phyloP scores from a whole-genome alignment of 2,329 filamentous ascomycete genomes.

The Beauveria brongniartii region DNA sequence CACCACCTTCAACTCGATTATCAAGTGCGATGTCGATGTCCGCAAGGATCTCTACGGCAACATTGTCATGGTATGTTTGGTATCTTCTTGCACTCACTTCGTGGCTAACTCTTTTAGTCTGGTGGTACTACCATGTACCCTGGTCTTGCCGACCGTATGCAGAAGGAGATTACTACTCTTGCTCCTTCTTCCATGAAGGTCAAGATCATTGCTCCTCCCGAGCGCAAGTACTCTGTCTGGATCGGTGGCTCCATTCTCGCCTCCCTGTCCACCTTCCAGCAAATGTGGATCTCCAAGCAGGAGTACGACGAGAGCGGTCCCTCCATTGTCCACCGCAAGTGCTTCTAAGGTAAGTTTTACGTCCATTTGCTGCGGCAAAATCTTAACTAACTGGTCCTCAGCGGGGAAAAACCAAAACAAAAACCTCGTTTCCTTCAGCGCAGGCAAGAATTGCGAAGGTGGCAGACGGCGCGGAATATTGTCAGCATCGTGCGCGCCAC shows the following conservation, averaged over 20 bases:
- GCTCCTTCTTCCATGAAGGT: conserved; percentile 99
- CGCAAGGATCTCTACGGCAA: conserved; percentile 99
- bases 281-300: conserved; percentile 99
- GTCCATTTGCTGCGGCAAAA: too few relatives aligned
- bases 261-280: conserved; percentile 99
- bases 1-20: conserved; percentile 99
- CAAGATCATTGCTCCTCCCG: conserved; percentile 99
- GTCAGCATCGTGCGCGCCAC: conserved; percentile 39
- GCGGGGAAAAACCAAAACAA: conserved; percentile 24
- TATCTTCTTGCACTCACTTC: neutral
- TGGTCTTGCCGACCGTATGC: conserved; percentile 99
- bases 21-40: conserved; percentile 99
- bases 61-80: conserved; percentile 91
- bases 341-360: conserved; percentile 76
- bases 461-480: conserved; percentile 35
- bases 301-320: conserved; percentile 99
- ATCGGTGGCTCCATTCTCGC: conserved; percentile 99
- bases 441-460: conserved; percentile 37
- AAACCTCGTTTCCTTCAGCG: conserved; percentile 27
- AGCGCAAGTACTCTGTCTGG: conserved; percentile 99
- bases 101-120: conserved; percentile 57
- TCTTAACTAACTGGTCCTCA: conserved; percentile 6
- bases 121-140: conserved; percentile 99
- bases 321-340: conserved; percentile 99
- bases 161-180: conserved; percentile 99